phyloP scores from a whole-genome alignment of 2,329 filamentous ascomycete genomes.

The Leptographium procerum region DNA sequence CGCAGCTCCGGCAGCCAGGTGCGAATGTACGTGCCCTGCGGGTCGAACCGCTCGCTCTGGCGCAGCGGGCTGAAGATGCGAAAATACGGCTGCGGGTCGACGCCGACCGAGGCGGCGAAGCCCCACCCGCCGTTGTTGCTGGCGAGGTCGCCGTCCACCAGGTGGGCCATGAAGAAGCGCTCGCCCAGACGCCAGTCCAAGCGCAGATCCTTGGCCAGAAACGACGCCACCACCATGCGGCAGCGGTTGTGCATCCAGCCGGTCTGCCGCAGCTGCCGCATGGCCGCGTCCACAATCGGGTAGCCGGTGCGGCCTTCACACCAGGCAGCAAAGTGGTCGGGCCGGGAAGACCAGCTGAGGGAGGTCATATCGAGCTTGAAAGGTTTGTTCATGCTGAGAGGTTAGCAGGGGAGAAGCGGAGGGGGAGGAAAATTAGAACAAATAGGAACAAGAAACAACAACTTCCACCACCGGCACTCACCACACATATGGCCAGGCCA shows the following conservation, averaged over 20 bases:
- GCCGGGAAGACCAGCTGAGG: neutral
- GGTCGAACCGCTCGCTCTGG: slow-evolving; percentile 80
- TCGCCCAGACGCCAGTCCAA: slow-evolving; percentile 79
- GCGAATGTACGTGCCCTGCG: slow-evolving; percentile 66
- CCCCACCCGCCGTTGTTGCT: slow-evolving; percentile 60
- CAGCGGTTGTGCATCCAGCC: slow-evolving; percentile 80
- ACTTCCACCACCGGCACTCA: slow-evolving; percentile 4
- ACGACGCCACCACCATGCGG: slow-evolving; percentile 75
- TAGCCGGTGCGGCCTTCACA: slow-evolving; percentile 47
- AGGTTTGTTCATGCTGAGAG: neutral
- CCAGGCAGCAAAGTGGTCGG: neutral
- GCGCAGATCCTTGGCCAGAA: slow-evolving; percentile 68
- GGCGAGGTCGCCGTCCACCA: slow-evolving; percentile 71
- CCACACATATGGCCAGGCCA: slow-evolving; percentile 76
- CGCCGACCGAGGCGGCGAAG: slow-evolving; percentile 28
- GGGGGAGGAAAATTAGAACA: neutral
- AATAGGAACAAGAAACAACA: too few species aligned
- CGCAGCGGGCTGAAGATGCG: slow-evolving; percentile 78
- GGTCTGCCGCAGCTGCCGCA: slow-evolving; percentile 59
- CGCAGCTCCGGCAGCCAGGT: slow-evolving; percentile 69
- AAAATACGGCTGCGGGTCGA: slow-evolving; percentile 61
- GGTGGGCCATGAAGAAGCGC: slow-evolving; percentile 68
- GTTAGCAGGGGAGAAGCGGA: neutral
- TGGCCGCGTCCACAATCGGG: slow-evolving; percentile 76
- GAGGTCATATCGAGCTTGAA: neutral